phyloP scores from a whole-genome alignment of 225 moss, liverwort and hornwort species.

The Sphagnum contortum region DNA sequence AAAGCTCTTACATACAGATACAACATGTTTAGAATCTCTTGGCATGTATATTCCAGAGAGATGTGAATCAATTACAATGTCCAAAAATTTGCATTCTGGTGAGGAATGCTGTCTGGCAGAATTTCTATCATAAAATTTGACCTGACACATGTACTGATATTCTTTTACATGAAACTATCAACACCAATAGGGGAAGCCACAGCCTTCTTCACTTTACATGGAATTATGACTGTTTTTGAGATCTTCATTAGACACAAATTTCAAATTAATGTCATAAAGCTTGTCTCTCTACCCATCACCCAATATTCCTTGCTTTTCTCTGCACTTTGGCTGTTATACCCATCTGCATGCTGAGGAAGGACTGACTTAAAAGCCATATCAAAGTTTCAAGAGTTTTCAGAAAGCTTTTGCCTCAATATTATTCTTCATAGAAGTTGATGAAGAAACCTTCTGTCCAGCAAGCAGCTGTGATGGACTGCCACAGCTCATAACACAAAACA shows the following conservation, averaged over 20 bases:
- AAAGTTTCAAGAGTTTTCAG: conserved; percentile 33
- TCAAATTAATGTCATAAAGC: conserved; percentile 10
- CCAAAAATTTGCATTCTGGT: too few relatives aligned
- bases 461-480: too few relatives aligned
- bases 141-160: conserved; percentile 71
- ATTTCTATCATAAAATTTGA: too few relatives aligned
- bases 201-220: conserved; percentile 54
- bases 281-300: conserved; percentile 21
- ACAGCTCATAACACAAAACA: too few relatives aligned
- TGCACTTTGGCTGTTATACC: conserved; percentile 53
- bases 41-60: too few relatives aligned
- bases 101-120: too few relatives aligned
- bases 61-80: too few relatives aligned
- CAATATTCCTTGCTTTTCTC: conserved; percentile 42
- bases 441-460: too few relatives aligned
- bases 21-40: too few relatives aligned
- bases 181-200: conserved; percentile 53
- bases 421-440: too few relatives aligned
- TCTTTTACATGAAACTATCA: conserved; percentile 43
- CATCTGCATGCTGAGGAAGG: conserved; percentile 32
- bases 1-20: too few relatives aligned
- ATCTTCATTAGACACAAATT: conserved; percentile 22
- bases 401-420: background rate
- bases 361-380: conserved; percentile 14
- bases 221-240: conserved; percentile 34